Percentiles rank a stretch among this genome's conserved stretches.
These are phyloP conservation scores for Jaltomata sinuosa DNA, from an alignment of 257 asterid genomes.

Conservation along the genomic window DNA sequence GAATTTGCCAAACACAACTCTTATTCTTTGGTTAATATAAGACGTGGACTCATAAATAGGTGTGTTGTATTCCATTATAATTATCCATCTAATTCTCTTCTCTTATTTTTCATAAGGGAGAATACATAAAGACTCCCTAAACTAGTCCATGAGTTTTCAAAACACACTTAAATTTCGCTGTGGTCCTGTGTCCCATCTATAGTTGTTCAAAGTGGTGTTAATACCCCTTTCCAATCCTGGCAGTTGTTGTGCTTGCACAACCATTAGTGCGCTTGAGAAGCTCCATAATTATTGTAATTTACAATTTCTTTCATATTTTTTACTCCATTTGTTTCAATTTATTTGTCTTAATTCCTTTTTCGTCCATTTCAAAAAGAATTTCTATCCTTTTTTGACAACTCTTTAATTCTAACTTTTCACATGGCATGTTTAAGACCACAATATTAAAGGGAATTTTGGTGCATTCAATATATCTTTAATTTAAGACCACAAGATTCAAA, in stretches of 20 bases:
- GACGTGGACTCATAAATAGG: neutral
- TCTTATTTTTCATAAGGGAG: neutral
- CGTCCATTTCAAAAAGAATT: no score
- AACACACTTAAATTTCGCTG: neutral
- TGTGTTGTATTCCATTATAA: neutral
- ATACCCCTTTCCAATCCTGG: neutral
- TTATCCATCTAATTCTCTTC: neutral
- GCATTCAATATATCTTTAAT: no score
- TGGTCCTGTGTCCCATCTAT: neutral
- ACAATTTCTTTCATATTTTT: neutral
- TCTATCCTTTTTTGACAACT: no score
- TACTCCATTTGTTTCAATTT: no score
- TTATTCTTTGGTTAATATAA: neutral
- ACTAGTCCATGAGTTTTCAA: neutral
- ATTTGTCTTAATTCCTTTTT: no score
- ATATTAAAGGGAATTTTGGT: no score
- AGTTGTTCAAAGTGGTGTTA: neutral
- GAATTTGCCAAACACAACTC: neutral
- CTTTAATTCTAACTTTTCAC: no score
- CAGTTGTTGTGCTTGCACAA: neutral
- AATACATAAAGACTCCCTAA: neutral
- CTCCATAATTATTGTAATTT: neutral
- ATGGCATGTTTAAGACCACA: no score
- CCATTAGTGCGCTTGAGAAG: neutral
- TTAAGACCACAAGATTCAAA: no score